Percentiles rank a stretch among this genome's conserved stretches.
Conservation (phyloP, 2,329 filamentous ascomycete species). For the Pseudogymnoascus sp. region DNA sequence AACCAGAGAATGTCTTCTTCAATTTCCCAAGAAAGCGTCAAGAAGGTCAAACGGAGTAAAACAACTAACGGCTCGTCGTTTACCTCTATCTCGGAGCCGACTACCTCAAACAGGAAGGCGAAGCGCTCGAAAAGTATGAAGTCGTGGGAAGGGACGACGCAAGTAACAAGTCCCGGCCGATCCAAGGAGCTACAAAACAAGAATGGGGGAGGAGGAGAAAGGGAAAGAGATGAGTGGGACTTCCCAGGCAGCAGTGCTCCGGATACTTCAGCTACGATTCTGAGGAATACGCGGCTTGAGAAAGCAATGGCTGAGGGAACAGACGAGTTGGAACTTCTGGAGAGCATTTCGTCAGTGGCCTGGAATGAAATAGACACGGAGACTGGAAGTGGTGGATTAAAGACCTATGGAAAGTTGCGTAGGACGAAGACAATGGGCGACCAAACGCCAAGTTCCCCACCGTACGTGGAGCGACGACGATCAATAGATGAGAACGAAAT, state of each 20-base stretch:
- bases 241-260: constrained; percentile 12
- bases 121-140: constrained; percentile 10
- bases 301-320: background rate
- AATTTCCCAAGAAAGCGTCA: background rate
- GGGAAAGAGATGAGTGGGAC: constrained; percentile 11
- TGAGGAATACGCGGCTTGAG: background rate
- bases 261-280: background rate
- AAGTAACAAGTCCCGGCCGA: background rate
- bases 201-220: background rate
- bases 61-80: constrained; percentile 5
- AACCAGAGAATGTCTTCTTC: constrained; percentile 10
- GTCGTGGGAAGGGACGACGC: constrained; percentile 7
- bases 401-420: constrained; percentile 8
- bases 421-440: constrained; percentile 8
- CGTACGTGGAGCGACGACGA: background rate
- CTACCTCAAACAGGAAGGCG: background rate
- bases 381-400: background rate
- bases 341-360: background rate
- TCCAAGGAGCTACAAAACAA: background rate
- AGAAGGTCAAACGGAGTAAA: constrained; percentile 10
- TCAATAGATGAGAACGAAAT: background rate
- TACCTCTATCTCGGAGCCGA: constrained; percentile 5
- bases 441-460: background rate
- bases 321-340: background rate
- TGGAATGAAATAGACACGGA: background rate